Evolutionary conservation across 1,284 basidiomycete genomes (phyloP).

Genomic region (Tilletia setariae): DNA sequence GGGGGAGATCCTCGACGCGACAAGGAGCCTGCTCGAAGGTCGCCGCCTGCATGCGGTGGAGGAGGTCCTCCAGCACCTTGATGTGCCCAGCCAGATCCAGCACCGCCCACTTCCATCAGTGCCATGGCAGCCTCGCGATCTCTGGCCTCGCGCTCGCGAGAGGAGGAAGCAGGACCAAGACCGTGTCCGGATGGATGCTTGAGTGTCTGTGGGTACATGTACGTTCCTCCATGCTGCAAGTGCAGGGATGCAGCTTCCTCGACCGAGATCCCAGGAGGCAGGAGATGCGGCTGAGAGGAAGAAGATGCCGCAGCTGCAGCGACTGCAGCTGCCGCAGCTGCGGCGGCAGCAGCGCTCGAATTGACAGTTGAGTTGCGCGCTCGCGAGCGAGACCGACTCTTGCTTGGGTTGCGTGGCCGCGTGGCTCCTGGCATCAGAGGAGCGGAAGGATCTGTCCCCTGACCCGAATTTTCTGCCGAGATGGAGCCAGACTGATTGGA

Average conservation of each 20-base stretch:
- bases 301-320: neutral
- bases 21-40: neutral
- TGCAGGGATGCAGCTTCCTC: conserved; percentile 3
- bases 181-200: neutral
- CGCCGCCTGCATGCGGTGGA: conserved; percentile 1
- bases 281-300: neutral
- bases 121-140: conserved; percentile 51
- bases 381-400: conserved; percentile 10
- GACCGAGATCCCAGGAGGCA: conserved; percentile 4
- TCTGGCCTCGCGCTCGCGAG: conserved; percentile 33
- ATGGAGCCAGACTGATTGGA: neutral
- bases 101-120: conserved; percentile 45
- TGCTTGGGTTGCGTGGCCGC: neutral
- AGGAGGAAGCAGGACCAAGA: neutral
- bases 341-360: neutral
- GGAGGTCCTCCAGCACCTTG: neutral
- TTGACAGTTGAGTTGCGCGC: neutral
- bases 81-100: conserved; percentile 16
- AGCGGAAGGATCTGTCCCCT: no score
- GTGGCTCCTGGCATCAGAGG: neutral
- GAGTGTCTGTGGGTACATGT: neutral
- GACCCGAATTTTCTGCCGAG: neutral
- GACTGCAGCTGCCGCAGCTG: neutral
- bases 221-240: neutral
- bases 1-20: conserved; percentile 7